These are phyloP conservation scores for Albatrellus ellisii DNA, from an alignment of 768 basidiomycete genomes.

Conservation along the genomic window DNA sequence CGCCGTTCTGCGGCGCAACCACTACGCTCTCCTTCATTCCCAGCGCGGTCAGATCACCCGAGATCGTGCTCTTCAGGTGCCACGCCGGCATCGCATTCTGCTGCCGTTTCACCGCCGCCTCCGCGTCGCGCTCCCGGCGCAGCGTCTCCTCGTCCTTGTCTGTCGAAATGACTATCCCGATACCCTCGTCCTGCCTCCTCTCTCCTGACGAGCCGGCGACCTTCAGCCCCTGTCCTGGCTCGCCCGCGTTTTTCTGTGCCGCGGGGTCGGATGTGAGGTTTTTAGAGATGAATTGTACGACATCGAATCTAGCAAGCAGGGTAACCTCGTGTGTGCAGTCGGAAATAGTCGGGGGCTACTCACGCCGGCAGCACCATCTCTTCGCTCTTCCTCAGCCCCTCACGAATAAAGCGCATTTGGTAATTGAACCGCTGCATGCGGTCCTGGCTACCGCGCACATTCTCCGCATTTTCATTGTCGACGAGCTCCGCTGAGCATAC, in stretches of 20 bases:
- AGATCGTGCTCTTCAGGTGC: constrained; percentile 94
- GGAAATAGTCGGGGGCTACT: no score
- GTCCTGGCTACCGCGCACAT: constrained; percentile 76
- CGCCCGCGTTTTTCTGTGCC: constrained; percentile 36
- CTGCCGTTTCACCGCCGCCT: constrained; percentile 74
- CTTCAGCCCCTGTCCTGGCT: constrained; percentile 46
- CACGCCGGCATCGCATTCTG: constrained; percentile 90
- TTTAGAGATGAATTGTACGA: constrained; percentile 67
- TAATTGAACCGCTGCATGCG: constrained; percentile 92
- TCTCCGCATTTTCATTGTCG: constrained; percentile 87
- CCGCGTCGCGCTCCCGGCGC: constrained; percentile 59
- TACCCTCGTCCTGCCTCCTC: constrained; percentile 54
- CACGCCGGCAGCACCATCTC: constrained; percentile 75
- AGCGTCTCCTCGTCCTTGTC: constrained; percentile 79
- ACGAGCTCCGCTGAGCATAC: constrained; percentile 77
- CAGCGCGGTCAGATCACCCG: constrained; percentile 80
- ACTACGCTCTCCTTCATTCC: constrained; percentile 61
- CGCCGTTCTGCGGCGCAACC: constrained; percentile 20
- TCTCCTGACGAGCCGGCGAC: constrained; percentile 55
- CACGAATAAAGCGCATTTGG: constrained; percentile 79
- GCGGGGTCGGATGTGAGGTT: constrained; percentile 49
- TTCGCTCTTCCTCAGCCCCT: constrained; percentile 83
- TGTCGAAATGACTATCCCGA: constrained; percentile 78
- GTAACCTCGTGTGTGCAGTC: not conserved
- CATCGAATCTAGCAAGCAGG: constrained; percentile 50